Percentiles rank a stretch among this genome's conserved stretches.
These are phyloP conservation scores for Corynascus novoguineensis DNA, from an alignment of 495 filamentous ascomycete species.

Conservation along the genomic window DNA sequence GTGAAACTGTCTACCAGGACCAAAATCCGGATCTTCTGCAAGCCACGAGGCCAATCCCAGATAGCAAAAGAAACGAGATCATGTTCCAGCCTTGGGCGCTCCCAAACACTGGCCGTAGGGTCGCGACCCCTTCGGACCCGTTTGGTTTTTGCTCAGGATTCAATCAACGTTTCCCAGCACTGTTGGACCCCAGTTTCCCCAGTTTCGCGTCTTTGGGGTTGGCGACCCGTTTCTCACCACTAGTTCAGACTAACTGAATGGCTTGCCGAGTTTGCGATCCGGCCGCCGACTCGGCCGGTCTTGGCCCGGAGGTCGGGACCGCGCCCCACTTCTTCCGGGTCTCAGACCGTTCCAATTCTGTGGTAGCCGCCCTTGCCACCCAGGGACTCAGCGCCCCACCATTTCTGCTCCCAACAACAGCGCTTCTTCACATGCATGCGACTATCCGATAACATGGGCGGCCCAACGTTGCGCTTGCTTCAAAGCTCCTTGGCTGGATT, in stretches of 20 bases:
- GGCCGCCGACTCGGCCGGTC: conserved; percentile 4
- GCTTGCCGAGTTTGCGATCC: conserved; percentile 11
- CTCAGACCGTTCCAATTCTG: background rate
- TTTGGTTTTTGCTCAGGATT: no score
- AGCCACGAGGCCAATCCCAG: background rate
- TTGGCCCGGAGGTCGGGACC: background rate
- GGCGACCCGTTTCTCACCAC: conserved; percentile 6
- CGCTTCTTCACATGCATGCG: no score
- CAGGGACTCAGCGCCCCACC: no score
- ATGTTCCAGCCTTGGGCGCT: background rate
- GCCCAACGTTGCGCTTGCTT: no score
- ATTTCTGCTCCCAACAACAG: no score
- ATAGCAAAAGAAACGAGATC: background rate
- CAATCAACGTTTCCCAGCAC: no score
- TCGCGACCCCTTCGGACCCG: background rate
- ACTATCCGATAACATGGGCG: no score
- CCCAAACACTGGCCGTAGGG: conserved; percentile 1
- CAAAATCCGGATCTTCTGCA: background rate
- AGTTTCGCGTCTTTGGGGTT: background rate
- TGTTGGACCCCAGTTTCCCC: no score
- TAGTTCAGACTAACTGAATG: background rate
- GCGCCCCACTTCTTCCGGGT: conserved; percentile 5
- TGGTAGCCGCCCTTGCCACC: no score
- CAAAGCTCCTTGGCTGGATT: no score
- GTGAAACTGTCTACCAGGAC: background rate